Percentiles rank a stretch among this genome's conserved stretches.
phyloP scores from a whole-genome alignment of 2,329 filamentous ascomycete species.

The Tolypocladium nubicola region DNA sequence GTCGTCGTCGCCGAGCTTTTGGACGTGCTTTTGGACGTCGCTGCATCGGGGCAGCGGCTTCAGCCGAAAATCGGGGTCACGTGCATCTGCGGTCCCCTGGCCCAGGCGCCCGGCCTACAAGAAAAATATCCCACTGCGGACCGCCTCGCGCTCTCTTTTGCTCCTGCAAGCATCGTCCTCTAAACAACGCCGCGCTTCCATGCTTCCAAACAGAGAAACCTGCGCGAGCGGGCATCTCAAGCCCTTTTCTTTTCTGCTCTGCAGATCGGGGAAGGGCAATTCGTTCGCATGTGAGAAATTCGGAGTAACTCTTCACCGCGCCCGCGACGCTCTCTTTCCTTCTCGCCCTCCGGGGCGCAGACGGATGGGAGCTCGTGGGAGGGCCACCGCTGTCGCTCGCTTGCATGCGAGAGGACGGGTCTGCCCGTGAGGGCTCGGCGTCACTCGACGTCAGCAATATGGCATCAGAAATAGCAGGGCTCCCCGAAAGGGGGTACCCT shows the following conservation, averaged over 20 bases:
- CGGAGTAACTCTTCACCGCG: slow-evolving; percentile 11
- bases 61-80: slow-evolving; percentile 5
- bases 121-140: neutral
- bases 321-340: neutral
- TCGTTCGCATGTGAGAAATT: slow-evolving; percentile 12
- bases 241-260: neutral
- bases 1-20: neutral
- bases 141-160: neutral
- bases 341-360: neutral
- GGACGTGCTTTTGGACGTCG: neutral
- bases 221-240: slow-evolving; percentile 1
- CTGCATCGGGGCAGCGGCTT: neutral
- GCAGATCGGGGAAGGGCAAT: neutral
- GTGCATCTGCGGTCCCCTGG: neutral
- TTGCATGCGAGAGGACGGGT: slow-evolving; percentile 8
- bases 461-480: slow-evolving; percentile 14
- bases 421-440: slow-evolving; percentile 13
- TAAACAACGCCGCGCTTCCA: slow-evolving; percentile 13
- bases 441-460: slow-evolving; percentile 11
- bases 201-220: slow-evolving; percentile 11
- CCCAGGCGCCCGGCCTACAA: neutral
- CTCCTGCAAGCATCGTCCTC: slow-evolving; percentile 11
- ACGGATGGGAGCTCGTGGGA: neutral
- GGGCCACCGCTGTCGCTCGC: slow-evolving; percentile 8
- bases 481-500: slow-evolving; percentile 3